Base-by-base conservation (phyloP, 495 filamentous ascomycete genomes). In the Penicillium goetzii region DNA sequence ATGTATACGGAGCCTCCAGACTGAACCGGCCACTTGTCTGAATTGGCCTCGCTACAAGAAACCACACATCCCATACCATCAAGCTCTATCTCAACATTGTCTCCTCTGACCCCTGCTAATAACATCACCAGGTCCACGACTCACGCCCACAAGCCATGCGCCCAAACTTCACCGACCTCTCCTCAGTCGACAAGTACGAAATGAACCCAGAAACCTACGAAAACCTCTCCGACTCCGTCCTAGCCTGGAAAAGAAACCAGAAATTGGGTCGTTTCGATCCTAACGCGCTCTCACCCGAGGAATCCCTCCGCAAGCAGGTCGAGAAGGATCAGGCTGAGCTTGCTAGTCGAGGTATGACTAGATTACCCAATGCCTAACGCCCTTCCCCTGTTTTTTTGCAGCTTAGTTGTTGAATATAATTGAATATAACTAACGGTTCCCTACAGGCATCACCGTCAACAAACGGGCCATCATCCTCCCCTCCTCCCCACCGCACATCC, bases 261-360 rank as follows among this genome's bases (percentile, higher is more conserved):
- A 92, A 96, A 68, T 84, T 99, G 25, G 95, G 95, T 40, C 92
- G 95, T 32, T 99, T 99, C 77, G 93, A 97, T 72, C 95, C 95
- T 3, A 83, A 85, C 67, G 91, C 93, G 7, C 87, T 90, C 21
- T 84, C 79, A 60, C 83, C 80, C 2, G 75, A 75, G 33, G 76
- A 82, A 23, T 63, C 87, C 25, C 86, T 92, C 67, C 82, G 87
- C 58, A 85, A 88, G 60, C 92, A 91, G 72, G 82, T 90, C 41
- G 79, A 80, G 51, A 88, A 86, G 30, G 83, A 90, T 61, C 79
- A 82, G 58, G 78, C 76, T 38, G 92, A 96, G 71, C 79, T 96
- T 54, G 36, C 54, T 28, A 62, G 78, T 81, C 58, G 78, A 81
- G 65, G 83, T 88, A 69, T 84, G 90, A 75, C 3, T 6, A 43